Evolutionary conservation across 2,329 filamentous ascomycete species (phyloP).

Genomic region (Helotiales sp.): DNA sequence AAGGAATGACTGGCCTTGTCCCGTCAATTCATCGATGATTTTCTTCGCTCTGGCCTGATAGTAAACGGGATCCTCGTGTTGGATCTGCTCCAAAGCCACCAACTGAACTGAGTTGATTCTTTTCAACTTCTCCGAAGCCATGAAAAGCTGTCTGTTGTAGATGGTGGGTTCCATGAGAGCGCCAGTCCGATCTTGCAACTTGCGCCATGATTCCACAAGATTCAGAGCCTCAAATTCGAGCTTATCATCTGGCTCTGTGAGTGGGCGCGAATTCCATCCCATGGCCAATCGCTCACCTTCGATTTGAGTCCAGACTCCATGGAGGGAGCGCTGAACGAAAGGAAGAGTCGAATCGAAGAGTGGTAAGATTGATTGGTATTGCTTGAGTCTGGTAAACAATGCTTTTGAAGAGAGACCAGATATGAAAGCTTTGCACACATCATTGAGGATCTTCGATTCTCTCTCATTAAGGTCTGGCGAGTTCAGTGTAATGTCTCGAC

Average conservation of each 20-base stretch:
- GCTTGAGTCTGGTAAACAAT: constrained; percentile 52
- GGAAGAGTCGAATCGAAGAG: constrained; percentile 40
- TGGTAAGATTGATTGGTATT: constrained; percentile 53
- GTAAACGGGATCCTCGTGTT: constrained; percentile 55
- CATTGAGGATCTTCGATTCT: constrained; percentile 56
- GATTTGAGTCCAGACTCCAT: constrained; percentile 57
- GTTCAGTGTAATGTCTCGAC: constrained; percentile 37
- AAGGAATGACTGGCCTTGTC: constrained; percentile 22
- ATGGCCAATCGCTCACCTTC: constrained; percentile 62
- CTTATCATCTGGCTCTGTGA: constrained; percentile 45
- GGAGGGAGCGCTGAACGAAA: constrained; percentile 51
- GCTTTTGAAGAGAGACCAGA: constrained; percentile 55
- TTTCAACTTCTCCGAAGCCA: constrained; percentile 54
- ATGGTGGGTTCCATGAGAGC: constrained; percentile 50
- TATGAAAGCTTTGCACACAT: constrained; percentile 59
- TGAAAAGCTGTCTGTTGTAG: constrained; percentile 59
- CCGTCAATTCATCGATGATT: constrained; percentile 46
- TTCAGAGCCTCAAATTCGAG: constrained; percentile 47
- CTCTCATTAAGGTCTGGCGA: constrained; percentile 33
- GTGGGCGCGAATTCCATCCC: constrained; percentile 48
- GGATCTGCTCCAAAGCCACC: constrained; percentile 57
- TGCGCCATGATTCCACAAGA: constrained; percentile 53
- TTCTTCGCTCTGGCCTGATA: constrained; percentile 55
- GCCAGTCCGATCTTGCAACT: constrained; percentile 44
- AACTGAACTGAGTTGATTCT: constrained; percentile 59